A percentile compares a stretch with the other conserved stretches of the same genome.
Evolutionary conservation across 495 filamentous ascomycete species (phyloP).

Genomic region (Hypoxylon cercidicola): DNA sequence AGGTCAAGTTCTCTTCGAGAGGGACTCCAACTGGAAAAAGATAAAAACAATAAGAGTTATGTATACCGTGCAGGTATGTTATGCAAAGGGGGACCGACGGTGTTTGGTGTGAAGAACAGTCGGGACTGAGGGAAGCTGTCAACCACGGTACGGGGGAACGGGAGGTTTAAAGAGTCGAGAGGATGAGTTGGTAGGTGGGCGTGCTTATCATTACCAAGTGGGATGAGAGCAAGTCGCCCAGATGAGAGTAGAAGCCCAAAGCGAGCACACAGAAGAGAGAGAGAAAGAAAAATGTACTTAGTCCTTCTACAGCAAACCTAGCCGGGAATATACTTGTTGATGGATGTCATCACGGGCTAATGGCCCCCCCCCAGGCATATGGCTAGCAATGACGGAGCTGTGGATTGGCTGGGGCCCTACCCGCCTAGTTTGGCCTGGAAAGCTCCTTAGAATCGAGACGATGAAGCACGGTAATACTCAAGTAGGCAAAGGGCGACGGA

Average conservation of each 20-base stretch:
- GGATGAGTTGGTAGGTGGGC: constrained; percentile 34
- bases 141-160: constrained; percentile 37
- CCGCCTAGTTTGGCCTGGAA: constrained; percentile 40
- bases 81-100: constrained; percentile 6
- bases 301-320: constrained; percentile 45
- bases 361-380: constrained; percentile 38
- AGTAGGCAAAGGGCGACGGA: constrained; percentile 48
- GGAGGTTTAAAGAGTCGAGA: constrained; percentile 42
- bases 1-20: neutral
- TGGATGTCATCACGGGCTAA: constrained; percentile 46
- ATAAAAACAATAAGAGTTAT: neutral
- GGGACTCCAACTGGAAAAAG: neutral
- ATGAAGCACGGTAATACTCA: constrained; percentile 44
- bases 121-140: constrained; percentile 31
- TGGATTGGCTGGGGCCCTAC: constrained; percentile 43
- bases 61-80: constrained; percentile 13
- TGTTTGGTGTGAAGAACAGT: constrained; percentile 16
- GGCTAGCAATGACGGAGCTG: constrained; percentile 42
- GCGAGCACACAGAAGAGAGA: constrained; percentile 11
- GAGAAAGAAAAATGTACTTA: constrained; percentile 39
- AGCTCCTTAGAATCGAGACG: constrained; percentile 34
- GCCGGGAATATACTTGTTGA: constrained; percentile 45
- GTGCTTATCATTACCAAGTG: constrained; percentile 42
- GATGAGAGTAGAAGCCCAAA: constrained; percentile 41
- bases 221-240: constrained; percentile 27